Percentiles rank a stretch among this genome's conserved stretches.
phyloP scores from a whole-genome alignment of 129 eudicot genomes.

The Flaveria ramosissima region DNA sequence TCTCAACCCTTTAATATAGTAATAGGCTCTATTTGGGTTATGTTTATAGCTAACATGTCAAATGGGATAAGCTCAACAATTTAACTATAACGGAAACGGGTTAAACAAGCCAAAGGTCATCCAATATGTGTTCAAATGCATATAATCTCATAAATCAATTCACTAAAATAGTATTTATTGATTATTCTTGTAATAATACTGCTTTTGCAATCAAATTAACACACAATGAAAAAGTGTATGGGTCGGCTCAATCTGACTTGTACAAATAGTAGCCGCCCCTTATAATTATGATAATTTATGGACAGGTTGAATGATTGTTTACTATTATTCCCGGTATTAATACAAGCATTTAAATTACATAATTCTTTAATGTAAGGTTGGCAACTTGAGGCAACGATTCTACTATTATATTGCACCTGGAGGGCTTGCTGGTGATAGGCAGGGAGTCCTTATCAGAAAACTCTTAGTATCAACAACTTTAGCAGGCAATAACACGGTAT shows the following conservation, averaged over 20 bases:
- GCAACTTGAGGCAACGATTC: slow-evolving; percentile 56
- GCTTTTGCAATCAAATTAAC: neutral
- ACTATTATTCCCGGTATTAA: neutral
- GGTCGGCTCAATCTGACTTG: neutral
- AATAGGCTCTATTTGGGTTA: neutral
- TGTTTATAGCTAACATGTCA: neutral
- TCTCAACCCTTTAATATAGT: neutral
- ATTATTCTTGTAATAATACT: neutral
- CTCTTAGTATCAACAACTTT: too few relatives aligned
- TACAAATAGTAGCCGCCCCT: neutral
- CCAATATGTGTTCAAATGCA: neutral
- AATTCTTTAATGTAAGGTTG: slow-evolving; percentile 44
- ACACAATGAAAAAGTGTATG: neutral
- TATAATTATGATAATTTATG: neutral
- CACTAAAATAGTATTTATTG: neutral
- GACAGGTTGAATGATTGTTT: neutral
- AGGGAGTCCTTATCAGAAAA: too few relatives aligned
- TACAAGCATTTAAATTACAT: neutral
- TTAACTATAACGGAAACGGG: neutral
- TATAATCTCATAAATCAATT: neutral
- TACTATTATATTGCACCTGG: slow-evolving; percentile 61
- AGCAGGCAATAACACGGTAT: too few relatives aligned
- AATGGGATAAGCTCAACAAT: neutral
- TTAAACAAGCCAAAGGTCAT: neutral
- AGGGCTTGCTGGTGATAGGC: slow-evolving; percentile 80